These are phyloP conservation scores for Phytopythium oedochilum DNA, from an alignment of 352 stramenopile species.

Conservation along the genomic window DNA sequence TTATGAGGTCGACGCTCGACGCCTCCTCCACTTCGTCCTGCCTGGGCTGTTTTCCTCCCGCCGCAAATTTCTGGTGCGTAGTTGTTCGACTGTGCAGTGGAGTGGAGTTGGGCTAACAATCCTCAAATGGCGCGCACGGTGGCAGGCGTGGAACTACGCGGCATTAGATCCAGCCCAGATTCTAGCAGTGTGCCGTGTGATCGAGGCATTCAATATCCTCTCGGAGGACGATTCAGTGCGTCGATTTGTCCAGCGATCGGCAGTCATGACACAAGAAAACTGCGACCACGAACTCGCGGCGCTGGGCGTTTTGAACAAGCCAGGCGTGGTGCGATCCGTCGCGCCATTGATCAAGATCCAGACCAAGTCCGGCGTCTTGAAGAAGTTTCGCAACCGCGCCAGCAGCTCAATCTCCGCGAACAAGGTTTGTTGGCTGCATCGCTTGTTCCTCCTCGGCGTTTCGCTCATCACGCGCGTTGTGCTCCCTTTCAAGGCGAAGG, in stretches of 20 bases:
- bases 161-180: slow-evolving; percentile 43
- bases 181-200: slow-evolving; percentile 27
- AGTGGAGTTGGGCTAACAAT: not conserved
- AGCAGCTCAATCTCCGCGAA: not conserved
- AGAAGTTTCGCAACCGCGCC: slow-evolving; percentile 13
- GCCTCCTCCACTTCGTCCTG: slow-evolving; percentile 62
- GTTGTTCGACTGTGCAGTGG: not conserved
- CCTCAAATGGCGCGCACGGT: not conserved
- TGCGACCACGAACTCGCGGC: slow-evolving; percentile 30
- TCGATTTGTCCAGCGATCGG: slow-evolving; percentile 28
- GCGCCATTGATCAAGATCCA: slow-evolving; percentile 18
- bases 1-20: slow-evolving; percentile 36
- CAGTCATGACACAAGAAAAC: slow-evolving; percentile 27
- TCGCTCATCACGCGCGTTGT: not conserved
- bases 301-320: slow-evolving; percentile 31
- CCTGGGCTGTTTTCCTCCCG: slow-evolving; percentile 65
- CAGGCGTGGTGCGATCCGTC: slow-evolving; percentile 25
- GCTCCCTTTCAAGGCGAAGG: not conserved
- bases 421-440: not conserved
- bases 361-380: slow-evolving; percentile 17
- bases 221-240: slow-evolving; percentile 14
- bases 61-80: slow-evolving; percentile 64
- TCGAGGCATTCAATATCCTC: slow-evolving; percentile 32
- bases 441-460: not conserved
- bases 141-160: slow-evolving; percentile 63